Conservation (phyloP, 2,329 filamentous ascomycete species). For the Alternaria viburni region DNA sequence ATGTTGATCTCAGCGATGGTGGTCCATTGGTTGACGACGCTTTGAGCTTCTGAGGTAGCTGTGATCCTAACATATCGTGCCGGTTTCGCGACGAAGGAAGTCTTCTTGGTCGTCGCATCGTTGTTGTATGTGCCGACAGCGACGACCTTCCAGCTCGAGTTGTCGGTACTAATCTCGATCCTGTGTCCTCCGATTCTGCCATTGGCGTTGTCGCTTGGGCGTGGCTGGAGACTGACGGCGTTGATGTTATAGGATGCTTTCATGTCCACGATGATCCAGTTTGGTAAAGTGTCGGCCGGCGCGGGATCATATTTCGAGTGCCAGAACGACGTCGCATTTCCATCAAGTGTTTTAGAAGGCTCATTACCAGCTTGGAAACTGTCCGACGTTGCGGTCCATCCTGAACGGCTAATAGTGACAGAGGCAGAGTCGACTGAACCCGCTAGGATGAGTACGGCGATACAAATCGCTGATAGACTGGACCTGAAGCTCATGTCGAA, state of each 20-base stretch:
- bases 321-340: constrained; percentile 40
- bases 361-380: constrained; percentile 30
- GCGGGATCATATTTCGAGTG: constrained; percentile 37
- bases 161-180: constrained; percentile 41
- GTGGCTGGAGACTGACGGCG: constrained; percentile 41
- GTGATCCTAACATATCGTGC: constrained; percentile 35
- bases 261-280: constrained; percentile 45
- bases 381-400: constrained; percentile 36
- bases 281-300: constrained; percentile 31
- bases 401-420: constrained; percentile 26
- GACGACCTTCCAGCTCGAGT: constrained; percentile 29
- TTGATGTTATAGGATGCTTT: constrained; percentile 36
- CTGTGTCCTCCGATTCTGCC: constrained; percentile 47
- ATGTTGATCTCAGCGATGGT: constrained; percentile 35
- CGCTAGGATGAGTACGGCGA: constrained; percentile 4
- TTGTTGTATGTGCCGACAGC: constrained; percentile 37
- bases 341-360: constrained; percentile 40
- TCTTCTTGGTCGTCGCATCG: constrained; percentile 29
- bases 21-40: constrained; percentile 22
- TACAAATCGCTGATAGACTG: constrained; percentile 1
- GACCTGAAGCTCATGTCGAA: neutral
- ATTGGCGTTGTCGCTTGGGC: constrained; percentile 42
- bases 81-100: constrained; percentile 25
- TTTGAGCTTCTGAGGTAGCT: constrained; percentile 32
- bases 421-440: constrained; percentile 14